Evolutionary conservation across 768 basidiomycete species (phyloP), one percentile per base, ranked within the genome.

Genomic region (Phaffia tasmanica): DNA sequence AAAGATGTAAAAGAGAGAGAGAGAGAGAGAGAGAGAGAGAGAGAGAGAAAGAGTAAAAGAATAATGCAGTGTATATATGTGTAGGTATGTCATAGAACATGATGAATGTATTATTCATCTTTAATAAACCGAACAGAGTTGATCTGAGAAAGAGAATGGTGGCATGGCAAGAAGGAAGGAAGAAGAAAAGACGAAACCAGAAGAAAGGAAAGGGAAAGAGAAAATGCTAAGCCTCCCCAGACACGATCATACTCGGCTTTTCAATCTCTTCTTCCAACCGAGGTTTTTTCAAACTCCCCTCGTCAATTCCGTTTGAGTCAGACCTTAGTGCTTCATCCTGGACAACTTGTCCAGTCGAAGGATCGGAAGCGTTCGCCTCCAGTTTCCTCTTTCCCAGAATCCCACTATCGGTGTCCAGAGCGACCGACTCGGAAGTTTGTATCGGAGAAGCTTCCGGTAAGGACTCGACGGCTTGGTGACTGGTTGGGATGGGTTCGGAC

Each of bases 221-320:
- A 25, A 5, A 30, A 59, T 7, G 11, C 9, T 8, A 15, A 47
- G 18, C 16, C 32, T 58, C 47, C 21, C 18, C 56, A 5, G 32
- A 19, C 21, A 51, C 56, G 30, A 58, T 49, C 49, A 58, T 65
- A 35, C 57, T 56, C 21, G 48, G 56, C 64, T 65, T 65, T 16
- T 35, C 48, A n/a, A 35, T 49, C 23, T 42, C 57, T 14, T 29
- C 64, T 7, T 51, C 57, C 32, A 42, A 42, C 11, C 35, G 35
- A 5, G 35, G 35, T 42, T 51, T 35, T 6, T 59, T 32, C 11
- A 23, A 32, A 19, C 8, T 54, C 30, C 19, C 62, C 4, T 32
- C 51, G 27, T 19, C 48, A 5, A 49, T 1, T 49, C 23, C 11
- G 8, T 46, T 27, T 32, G 35, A 35, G 23, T 46, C 42, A 9